Evolutionary conservation across 2,329 filamentous ascomycete species (phyloP).

Genomic region (Exophiala spinifera): DNA sequence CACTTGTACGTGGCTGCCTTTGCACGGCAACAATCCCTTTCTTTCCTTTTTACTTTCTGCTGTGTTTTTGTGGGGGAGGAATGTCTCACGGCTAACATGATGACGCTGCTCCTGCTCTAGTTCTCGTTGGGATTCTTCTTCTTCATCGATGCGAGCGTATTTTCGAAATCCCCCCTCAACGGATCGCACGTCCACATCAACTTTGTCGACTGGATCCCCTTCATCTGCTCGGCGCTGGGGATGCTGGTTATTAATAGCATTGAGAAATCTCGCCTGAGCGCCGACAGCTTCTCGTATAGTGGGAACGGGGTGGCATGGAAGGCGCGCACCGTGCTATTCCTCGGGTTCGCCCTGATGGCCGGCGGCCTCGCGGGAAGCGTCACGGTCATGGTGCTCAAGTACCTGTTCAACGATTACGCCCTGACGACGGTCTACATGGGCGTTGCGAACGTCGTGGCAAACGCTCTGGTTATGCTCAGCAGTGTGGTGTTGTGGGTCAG

Average conservation of each 20-base stretch:
- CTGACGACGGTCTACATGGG: conserved; percentile 66
- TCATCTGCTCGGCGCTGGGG: conserved; percentile 65
- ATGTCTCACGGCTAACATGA: conserved; percentile 1
- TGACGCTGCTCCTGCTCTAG: no score
- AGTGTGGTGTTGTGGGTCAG: conserved; percentile 64
- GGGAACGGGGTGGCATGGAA: conserved; percentile 69
- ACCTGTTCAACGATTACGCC: conserved; percentile 58
- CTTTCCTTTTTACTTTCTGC: background rate
- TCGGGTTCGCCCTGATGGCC: conserved; percentile 67
- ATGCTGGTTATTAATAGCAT: conserved; percentile 73
- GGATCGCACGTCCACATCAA: conserved; percentile 62
- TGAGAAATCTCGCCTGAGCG: conserved; percentile 63
- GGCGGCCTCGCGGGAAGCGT: conserved; percentile 65
- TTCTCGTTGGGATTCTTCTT: conserved; percentile 69
- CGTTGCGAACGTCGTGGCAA: conserved; percentile 63
- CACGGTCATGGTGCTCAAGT: conserved; percentile 66
- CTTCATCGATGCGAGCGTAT: conserved; percentile 64
- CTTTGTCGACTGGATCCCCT: conserved; percentile 70
- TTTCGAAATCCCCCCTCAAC: conserved; percentile 61
- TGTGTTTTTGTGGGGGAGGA: background rate
- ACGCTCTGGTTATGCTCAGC: conserved; percentile 66
- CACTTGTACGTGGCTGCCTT: conserved; percentile 52
- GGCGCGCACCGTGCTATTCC: conserved; percentile 64
- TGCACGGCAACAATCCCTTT: no score
- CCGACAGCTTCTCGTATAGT: conserved; percentile 63